Percentiles rank a stretch among this genome's conserved stretches.
Evolutionary conservation across 345 rosid genomes (phyloP).

Genomic region (Hevea brasiliensis): DNA sequence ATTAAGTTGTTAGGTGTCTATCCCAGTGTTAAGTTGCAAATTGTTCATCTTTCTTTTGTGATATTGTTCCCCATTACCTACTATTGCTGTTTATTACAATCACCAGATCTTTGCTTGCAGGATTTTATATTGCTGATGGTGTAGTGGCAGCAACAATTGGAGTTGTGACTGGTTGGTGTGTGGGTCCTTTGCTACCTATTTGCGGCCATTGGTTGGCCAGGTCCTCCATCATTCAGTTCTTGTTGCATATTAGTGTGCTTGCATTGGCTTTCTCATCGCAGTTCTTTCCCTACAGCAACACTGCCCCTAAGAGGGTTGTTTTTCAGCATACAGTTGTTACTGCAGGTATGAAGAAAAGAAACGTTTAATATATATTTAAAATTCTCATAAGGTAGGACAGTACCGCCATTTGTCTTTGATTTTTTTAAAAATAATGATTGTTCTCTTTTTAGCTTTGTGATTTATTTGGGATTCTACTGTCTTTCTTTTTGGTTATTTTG

Average conservation of each 20-base stretch:
- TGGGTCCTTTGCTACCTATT: slow-evolving; percentile 80
- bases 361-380: not conserved
- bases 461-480: not conserved
- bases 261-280: slow-evolving; percentile 83
- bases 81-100: not conserved
- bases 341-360: slow-evolving; percentile 51
- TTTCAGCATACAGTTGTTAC: slow-evolving; percentile 77
- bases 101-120: slow-evolving; percentile 45
- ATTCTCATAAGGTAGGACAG: not conserved
- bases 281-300: slow-evolving; percentile 83
- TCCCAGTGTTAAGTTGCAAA: not conserved
- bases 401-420: not conserved
- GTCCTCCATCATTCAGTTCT: slow-evolving; percentile 64
- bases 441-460: not conserved
- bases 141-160: slow-evolving; percentile 73
- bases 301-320: slow-evolving; percentile 89
- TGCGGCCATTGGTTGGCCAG: slow-evolving; percentile 79
- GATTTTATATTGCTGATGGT: slow-evolving; percentile 68
- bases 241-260: slow-evolving; percentile 66
- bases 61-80: not conserved
- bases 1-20: not conserved
- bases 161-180: slow-evolving; percentile 67
- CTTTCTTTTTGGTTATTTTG: not conserved
- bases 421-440: not conserved
- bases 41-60: not conserved